Evolutionary conservation across 2,329 filamentous ascomycete genomes (phyloP).

Genomic region (Westerdykella aurantiaca): DNA sequence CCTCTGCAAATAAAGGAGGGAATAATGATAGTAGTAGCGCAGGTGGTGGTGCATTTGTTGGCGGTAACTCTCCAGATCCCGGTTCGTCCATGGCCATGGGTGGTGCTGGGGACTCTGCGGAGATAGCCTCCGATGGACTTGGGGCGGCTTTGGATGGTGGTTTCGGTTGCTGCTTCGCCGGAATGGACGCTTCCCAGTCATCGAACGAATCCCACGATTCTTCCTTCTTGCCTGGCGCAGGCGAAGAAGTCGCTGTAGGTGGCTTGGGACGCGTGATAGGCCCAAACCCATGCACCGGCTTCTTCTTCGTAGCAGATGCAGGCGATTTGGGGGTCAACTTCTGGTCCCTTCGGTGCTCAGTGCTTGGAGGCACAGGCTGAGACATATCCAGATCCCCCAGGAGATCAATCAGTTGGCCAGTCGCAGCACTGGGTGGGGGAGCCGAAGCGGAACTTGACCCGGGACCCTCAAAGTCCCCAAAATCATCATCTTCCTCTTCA

Average conservation of each 20-base stretch:
- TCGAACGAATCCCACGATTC: slow-evolving; percentile 46
- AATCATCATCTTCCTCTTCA: slow-evolving; percentile 30
- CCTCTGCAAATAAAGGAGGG: slow-evolving; percentile 61
- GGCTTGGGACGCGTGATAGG: slow-evolving; percentile 2
- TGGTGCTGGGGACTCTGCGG: neutral
- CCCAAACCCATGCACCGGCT: slow-evolving; percentile 11
- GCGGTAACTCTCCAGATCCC: slow-evolving; percentile 47
- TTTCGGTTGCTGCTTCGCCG: slow-evolving; percentile 6
- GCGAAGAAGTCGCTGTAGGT: neutral
- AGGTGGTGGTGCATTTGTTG: slow-evolving; percentile 84
- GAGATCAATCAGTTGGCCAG: slow-evolving; percentile 19
- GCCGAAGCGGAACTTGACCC: slow-evolving; percentile 4
- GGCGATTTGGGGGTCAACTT: slow-evolving; percentile 1
- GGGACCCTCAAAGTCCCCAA: slow-evolving; percentile 33
- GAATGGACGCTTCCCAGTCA: slow-evolving; percentile 37
- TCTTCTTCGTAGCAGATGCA: slow-evolving; percentile 7
- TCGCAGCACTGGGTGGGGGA: slow-evolving; percentile 5
- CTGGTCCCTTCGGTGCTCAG: neutral
- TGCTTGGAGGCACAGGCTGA: slow-evolving; percentile 9
- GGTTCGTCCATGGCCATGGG: slow-evolving; percentile 10
- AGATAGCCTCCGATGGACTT: slow-evolving; percentile 4
- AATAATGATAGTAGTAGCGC: slow-evolving; percentile 75
- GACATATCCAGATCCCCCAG: slow-evolving; percentile 24
- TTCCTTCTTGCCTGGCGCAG: slow-evolving; percentile 12
- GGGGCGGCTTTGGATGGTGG: neutral